phyloP scores from a whole-genome alignment of 768 basidiomycete genomes.

The Kwoniella newhampshirensis region DNA sequence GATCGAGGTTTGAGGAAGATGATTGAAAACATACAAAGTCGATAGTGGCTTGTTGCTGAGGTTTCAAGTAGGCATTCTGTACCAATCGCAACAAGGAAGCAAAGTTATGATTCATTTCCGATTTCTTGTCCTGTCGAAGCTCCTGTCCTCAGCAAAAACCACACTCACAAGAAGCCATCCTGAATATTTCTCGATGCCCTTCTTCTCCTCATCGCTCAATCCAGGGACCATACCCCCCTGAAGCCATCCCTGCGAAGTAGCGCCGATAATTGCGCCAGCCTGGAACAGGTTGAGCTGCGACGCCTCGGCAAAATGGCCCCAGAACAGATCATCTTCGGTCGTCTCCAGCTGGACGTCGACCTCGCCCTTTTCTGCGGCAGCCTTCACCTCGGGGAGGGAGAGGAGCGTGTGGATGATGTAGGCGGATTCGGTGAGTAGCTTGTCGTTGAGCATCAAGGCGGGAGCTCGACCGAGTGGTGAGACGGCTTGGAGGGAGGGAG shows the following conservation, averaged over 20 bases:
- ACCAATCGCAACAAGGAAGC: too few relatives aligned
- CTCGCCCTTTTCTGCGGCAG: neutral
- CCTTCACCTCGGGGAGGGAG: neutral
- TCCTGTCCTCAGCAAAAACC: too few relatives aligned
- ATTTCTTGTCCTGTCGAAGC: too few relatives aligned
- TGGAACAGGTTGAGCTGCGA: constrained; percentile 44
- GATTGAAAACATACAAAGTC: constrained; percentile 7
- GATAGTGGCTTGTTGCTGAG: constrained; percentile 18
- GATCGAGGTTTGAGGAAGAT: neutral
- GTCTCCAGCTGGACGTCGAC: constrained; percentile 15
- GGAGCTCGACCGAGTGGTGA: constrained; percentile 45
- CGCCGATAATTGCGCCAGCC: constrained; percentile 23
- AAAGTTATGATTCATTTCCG: too few relatives aligned
- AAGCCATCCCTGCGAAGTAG: constrained; percentile 8
- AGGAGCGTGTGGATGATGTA: constrained; percentile 39
- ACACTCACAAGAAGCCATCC: constrained; percentile 15
- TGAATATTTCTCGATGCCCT: constrained; percentile 9
- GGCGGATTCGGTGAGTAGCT: constrained; percentile 36
- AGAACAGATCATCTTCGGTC: constrained; percentile 35
- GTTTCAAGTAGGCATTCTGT: constrained; percentile 18
- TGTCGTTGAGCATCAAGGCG: constrained; percentile 30
- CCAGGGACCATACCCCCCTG: constrained; percentile 5
- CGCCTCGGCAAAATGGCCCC: constrained; percentile 45
- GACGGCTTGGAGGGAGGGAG: constrained; percentile 38
- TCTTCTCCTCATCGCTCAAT: constrained; percentile 11